Percentiles rank a stretch among this genome's conserved stretches.
phyloP scores from a whole-genome alignment of 164 flowering plant species.

The Kalanchoe fedtschenkoi region DNA sequence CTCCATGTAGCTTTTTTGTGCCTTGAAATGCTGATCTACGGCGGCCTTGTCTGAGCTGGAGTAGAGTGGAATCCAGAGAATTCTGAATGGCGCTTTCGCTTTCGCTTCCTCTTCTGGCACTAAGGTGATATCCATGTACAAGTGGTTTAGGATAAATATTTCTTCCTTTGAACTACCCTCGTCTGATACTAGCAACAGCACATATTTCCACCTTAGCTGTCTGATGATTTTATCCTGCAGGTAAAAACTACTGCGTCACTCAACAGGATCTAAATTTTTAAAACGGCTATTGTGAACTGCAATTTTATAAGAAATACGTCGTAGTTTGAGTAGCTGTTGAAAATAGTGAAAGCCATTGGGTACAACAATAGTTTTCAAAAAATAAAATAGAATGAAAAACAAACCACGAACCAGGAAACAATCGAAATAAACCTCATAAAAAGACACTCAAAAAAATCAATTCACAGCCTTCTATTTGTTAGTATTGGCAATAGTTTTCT shows the following conservation, averaged over 20 bases:
- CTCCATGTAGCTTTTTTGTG: background rate
- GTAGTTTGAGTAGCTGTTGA: no score
- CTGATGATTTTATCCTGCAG: background rate
- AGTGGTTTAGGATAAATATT: background rate
- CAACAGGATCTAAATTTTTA: background rate
- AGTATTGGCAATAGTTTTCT: background rate
- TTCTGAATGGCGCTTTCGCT: background rate
- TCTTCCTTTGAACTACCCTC: background rate
- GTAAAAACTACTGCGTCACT: background rate
- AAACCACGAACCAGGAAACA: no score
- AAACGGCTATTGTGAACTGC: no score
- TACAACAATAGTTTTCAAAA: no score
- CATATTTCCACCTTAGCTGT: background rate
- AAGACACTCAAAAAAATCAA: no score
- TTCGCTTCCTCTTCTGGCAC: background rate
- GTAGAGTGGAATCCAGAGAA: slow-evolving; percentile 4
- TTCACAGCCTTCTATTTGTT: background rate
- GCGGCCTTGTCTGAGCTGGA: background rate
- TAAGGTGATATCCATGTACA: background rate
- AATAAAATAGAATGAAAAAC: no score
- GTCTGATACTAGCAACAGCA: background rate
- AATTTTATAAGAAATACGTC: no score
- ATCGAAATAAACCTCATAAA: no score
- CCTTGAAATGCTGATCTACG: background rate
- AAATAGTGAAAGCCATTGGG: no score